Base-by-base conservation (phyloP, 768 basidiomycete genomes). In the Pilatotrama ljubarskyi region DNA sequence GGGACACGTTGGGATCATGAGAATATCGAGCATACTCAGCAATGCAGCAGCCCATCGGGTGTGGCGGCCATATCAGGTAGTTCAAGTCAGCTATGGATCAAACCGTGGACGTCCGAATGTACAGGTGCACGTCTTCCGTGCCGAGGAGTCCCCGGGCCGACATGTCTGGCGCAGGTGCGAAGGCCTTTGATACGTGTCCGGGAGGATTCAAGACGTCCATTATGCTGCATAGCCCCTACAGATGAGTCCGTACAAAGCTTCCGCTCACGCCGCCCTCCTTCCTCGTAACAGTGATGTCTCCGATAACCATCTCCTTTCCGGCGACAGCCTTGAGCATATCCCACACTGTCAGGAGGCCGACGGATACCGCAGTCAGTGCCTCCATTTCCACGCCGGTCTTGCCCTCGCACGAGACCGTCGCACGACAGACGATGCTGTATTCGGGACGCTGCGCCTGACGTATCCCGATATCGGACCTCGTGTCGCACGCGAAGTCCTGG, bases 311-410 rank as follows among this genome's bases (percentile, higher is more conserved):
- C 58, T 91, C 89, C 69, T 82, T 82, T n/a, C 92, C 94, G 0
- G 90, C 92, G 1, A 93, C 87, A 5, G 89, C 88, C 74, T 95
- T 95, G 29, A 95, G 80, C 93, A 96, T 95, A 69, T 94, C 93
- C 90, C 93, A 96, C 14, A 95, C 85, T 1, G 91, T 92, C 54
- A 95, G 76, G 32, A 91, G 78, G 5, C 86, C 87, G 29, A 90
- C 77, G 1, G 86, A 86, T 9, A 92, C 93, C 22, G 87, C 88
- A n/a, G 87, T 91, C 56, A 95, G 71, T 22, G 93, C 94, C 74
- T 97, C 95, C 90, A 98, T 94, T 76, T 94, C 92, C 18, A 94
- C 91, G 5, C 94, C 90, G 14, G 93, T 93, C 71, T 86, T 86
- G 14, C 91, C 90, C 71, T 86, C 82, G 64, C 88, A 90, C 40